Percentiles rank a stretch among this genome's conserved stretches.
Evolutionary conservation across 139 green algal species (phyloP).

Genomic region (Gonium pectorale): DNA sequence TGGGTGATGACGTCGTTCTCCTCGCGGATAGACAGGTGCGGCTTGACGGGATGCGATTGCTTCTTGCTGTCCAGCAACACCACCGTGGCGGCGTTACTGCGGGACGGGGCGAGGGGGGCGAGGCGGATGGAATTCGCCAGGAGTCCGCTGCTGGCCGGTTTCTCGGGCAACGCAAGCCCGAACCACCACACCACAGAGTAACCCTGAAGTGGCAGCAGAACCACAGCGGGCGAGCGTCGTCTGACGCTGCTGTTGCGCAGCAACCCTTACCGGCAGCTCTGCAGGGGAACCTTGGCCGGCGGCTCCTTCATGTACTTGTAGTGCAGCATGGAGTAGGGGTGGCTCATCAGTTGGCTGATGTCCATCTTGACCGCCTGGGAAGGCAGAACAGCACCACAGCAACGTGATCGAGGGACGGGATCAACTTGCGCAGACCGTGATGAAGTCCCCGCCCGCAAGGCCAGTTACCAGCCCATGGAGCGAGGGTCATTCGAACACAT

Average conservation of each 20-base stretch:
- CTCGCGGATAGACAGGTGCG: slow-evolving; percentile 33
- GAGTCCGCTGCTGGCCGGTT: too few species aligned
- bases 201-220: too few species aligned
- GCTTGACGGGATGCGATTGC: slow-evolving; percentile 42
- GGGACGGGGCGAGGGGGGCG: too few species aligned
- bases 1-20: slow-evolving; percentile 46
- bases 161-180: too few species aligned
- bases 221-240: not conserved
- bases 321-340: slow-evolving; percentile 63
- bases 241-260: not conserved
- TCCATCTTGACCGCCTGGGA: slow-evolving; percentile 43
- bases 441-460: too few species aligned
- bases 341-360: slow-evolving; percentile 47
- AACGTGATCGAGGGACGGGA: too few species aligned
- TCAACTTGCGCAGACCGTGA: too few species aligned
- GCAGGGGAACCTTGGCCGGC: slow-evolving; percentile 45
- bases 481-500: too few species aligned
- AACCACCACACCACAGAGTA: too few species aligned
- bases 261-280: slow-evolving; percentile 37
- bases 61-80: slow-evolving; percentile 48
- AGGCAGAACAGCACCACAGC: too few species aligned
- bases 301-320: slow-evolving; percentile 59
- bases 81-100: slow-evolving; percentile 45
- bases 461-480: too few species aligned
- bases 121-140: too few species aligned